Evolutionary conservation across 768 basidiomycete species (phyloP), one percentile per base, ranked within the genome.

Genomic region (Clavaria fumosa): DNA sequence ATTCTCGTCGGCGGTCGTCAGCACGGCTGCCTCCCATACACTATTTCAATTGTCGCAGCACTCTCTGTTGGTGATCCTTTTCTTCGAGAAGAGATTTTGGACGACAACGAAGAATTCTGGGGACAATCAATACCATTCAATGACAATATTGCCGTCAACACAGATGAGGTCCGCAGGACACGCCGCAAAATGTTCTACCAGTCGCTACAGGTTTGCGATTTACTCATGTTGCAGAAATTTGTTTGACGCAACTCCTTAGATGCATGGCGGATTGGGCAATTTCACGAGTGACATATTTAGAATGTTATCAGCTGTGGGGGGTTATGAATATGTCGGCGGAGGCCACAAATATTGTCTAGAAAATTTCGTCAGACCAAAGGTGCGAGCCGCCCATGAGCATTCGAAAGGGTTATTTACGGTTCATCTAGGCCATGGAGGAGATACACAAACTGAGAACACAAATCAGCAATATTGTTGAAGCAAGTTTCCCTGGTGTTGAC

Each of bases 51-150:
- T 22, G 91, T 97, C 5, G 84, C 93, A 14, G 82, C 79, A 3
- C 58, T 97, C 45, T 84, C 86, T 3, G 89, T 95, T 10, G 95
- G 95, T 2, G 90, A 97, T 57, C 95, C 95, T 2, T 97, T 97
- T 61, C 52, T 97, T 31, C 76, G 81, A 38, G 89, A 90, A 51
- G 80, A 85, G 38, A 69, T 63, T 14, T 53, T 83, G 7, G 64
- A 58, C 7, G 56, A 59, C 1, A 62, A 62, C 3, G 66, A 64
- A 6, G n/a, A n/a, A n/a, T n/a, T n/a, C n/a, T n/a, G n/a, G n/a
- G n/a, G n/a, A n/a, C n/a, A n/a, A n/a, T n/a, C n/a, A n/a, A n/a
- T n/a, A n/a, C n/a, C n/a, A n/a, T n/a, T n/a, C n/a, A n/a, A n/a
- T n/a, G n/a, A n/a, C n/a, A n/a, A n/a, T 43, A 63, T 68, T 37